A percentile compares a stretch with the other conserved stretches of the same genome.
Conservation (phyloP, 495 filamentous ascomycete genomes). For the Podospora appendiculata region DNA sequence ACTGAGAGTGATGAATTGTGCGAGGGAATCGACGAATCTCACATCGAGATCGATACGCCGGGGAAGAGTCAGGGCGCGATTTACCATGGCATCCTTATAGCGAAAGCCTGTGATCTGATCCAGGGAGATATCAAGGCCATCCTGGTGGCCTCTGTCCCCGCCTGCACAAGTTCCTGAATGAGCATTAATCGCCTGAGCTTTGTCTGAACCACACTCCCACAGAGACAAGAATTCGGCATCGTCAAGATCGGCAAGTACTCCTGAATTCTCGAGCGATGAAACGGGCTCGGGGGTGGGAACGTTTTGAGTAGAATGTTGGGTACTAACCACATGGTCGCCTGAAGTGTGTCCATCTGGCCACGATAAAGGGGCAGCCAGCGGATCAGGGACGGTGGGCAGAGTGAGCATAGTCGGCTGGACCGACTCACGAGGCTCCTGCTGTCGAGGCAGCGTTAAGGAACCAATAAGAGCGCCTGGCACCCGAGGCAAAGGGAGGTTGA, state of each 20-base stretch:
- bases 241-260: neutral
- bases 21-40: neutral
- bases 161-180: constrained; percentile 4
- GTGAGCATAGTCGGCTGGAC: neutral
- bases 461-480: too few relatives aligned
- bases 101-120: constrained; percentile 11
- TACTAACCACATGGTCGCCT: constrained; percentile 8
- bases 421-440: neutral
- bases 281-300: neutral
- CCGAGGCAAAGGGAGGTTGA: too few relatives aligned
- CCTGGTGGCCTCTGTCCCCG: neutral
- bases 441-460: neutral
- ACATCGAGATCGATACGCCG: constrained; percentile 7
- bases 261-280: constrained; percentile 1
- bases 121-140: neutral
- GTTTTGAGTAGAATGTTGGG: constrained; percentile 1
- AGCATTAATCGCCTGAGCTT: constrained; percentile 14
- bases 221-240: constrained; percentile 7
- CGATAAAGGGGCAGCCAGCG: constrained; percentile 3
- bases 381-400: constrained; percentile 6
- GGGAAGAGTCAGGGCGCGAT: neutral
- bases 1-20: constrained; percentile 11
- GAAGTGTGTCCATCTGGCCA: constrained; percentile 10
- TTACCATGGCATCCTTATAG: constrained; percentile 4
- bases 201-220: neutral